phyloP scores from a whole-genome alignment of 116 monocot species.

The Trichopus zeylanicus region DNA sequence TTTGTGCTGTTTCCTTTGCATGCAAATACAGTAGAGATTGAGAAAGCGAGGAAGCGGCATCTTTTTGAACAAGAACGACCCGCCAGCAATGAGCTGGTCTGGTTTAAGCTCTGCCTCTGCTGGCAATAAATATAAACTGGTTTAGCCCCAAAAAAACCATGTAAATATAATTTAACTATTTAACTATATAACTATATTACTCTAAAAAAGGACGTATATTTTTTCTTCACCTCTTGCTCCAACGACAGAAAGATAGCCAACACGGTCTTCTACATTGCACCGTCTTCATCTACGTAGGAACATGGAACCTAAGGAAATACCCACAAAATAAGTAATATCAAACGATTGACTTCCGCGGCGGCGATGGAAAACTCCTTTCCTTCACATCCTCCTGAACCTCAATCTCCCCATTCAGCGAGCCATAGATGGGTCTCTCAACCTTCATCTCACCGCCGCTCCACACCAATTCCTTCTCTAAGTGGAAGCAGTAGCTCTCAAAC shows the following conservation, averaged over 20 bases:
- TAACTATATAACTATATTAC: too few relatives aligned
- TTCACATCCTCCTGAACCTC: neutral
- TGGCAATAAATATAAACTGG: too few relatives aligned
- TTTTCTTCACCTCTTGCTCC: too few relatives aligned
- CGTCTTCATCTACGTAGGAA: too few relatives aligned
- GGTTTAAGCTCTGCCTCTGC: too few relatives aligned
- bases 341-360: neutral
- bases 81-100: slow-evolving; percentile 1
- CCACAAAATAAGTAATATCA: too few relatives aligned
- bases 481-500: slow-evolving; percentile 57
- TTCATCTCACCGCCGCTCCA: neutral
- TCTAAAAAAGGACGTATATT: too few relatives aligned
- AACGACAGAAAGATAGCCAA: too few relatives aligned
- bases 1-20: slow-evolving; percentile 34
- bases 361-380: neutral
- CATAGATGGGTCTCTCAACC: neutral
- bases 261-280: too few relatives aligned
- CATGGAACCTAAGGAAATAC: too few relatives aligned
- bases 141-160: too few relatives aligned
- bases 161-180: too few relatives aligned
- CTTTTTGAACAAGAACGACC: slow-evolving; percentile 5
- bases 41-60: slow-evolving; percentile 28
- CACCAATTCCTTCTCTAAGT: slow-evolving; percentile 62
- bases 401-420: neutral
- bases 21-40: slow-evolving; percentile 40